Evolutionary conservation across 179 eudicot genomes (phyloP), one percentile per base, ranked within the genome.

Genomic region (Sideroxylon spinosum): DNA sequence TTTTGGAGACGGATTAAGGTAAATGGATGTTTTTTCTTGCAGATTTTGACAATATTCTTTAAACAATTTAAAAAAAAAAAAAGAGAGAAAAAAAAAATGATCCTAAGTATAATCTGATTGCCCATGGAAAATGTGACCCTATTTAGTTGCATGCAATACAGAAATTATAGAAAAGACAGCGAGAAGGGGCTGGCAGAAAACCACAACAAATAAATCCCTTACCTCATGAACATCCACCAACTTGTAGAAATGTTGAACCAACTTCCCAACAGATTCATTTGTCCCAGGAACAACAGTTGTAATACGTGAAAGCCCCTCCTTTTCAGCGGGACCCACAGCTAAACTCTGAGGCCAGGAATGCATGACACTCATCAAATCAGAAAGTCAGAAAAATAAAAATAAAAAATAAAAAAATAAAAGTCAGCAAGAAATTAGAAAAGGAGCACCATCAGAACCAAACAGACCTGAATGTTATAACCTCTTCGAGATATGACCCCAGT

Each of bases 251-350:
- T 94, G 97, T 80, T 89, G 91, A 56, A 92, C 90, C 87, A 94
- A 80, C 78, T 89, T 92, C 78, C 81, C 83, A 78, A 92, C 90
- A 70, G 93, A 87, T 78, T 85, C 92, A 81, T 92, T 94, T 20
- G 97, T 94, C 71, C 98, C 98, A 68, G 97, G 95, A 74, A 94
- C 95, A 87, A 94, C 98, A 25, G 98, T 94, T 56, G 97, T 94
- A 77, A 94, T 88, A 77, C 95, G 93, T 22, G 98, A 94, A 26
- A 88, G 70, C 9, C 98, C 97, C 79, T 88, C 91, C 57, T 57
- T 83, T 85, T 94, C 98, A 7, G 98, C 90, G 74, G 83, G 94
- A 76, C 98, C 98, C 57, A 91, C 98, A 79, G 98, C 97, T 76
- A 94, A 90, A 87, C 97, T 94, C 97, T 94, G 88, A 85, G 23